Evolutionary conservation across 306 rosid species (phyloP), one percentile per base, ranked within the genome.

Genomic region (Malus sylvestris): DNA sequence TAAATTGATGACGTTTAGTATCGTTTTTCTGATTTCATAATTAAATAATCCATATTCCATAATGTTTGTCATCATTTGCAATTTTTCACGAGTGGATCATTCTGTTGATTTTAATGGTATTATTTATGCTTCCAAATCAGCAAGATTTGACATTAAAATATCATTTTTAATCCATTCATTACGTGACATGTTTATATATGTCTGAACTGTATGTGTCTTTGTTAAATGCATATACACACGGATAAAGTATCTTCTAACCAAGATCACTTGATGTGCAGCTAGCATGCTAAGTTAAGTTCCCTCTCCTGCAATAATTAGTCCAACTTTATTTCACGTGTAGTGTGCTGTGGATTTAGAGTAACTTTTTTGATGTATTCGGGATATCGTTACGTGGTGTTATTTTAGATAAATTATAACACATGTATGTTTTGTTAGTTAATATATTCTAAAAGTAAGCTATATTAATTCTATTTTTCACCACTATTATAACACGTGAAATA

Each of bases 321-420:
- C 81, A 72, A 80, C 81, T 75, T 76, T 61, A 79, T 78, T 86
- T 91, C 97, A 92, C 93, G 97, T 85, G 96, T 63, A n/a, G 23
- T 71, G 67, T 83, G 76, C 83, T 87, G 91, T 87, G 78, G 82
- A 88, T 25, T 49, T 49, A 20, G 55, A 5, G 55, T 15, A 6
- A 15, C 40, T 15, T 5, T 15, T 49, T 15, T 15, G 55, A 0
- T 15, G 20, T 49, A 49, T 5, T 49, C 3, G 0, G 8, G 15
- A 49, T 6, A 15, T 0, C 1, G 19, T 49, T 49, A 13, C 1
- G 6, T 49, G 8, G 16, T 49, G 20, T 49, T 49, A 49, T 15
- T 49, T 5, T 49, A 0, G 1, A 0, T 49, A 49, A 15, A 49
- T 49, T 49, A 15, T 49, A 49, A 49, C 18, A 1, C 0, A 1